A percentile compares a stretch with the other conserved stretches of the same genome.
Conservation (phyloP, 257 asterid species). For the Haberlea rhodopensis region DNA sequence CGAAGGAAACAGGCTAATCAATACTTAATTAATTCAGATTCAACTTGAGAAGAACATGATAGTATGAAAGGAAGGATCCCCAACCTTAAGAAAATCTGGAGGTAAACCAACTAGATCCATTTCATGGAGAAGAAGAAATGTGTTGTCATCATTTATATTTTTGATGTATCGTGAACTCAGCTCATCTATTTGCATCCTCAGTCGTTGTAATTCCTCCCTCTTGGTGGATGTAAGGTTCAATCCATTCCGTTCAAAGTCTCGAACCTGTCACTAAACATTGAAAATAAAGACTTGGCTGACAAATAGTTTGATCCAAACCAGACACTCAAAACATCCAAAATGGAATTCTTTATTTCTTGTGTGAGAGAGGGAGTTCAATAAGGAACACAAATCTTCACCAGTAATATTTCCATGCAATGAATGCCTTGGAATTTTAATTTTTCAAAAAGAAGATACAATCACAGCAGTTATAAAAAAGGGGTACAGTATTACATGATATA, state of each 20-base stretch:
- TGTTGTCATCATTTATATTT: conserved; percentile 63
- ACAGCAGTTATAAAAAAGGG: no score
- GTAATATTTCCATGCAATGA: no score
- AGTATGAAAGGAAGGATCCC: conserved; percentile 13
- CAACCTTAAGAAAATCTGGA: conserved; percentile 71
- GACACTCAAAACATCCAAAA: background rate
- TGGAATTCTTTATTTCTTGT: background rate
- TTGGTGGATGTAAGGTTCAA: conserved; percentile 74
- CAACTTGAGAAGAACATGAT: conserved; percentile 3
- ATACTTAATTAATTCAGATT: background rate
- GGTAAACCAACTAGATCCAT: conserved; percentile 83
- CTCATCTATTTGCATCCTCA: conserved; percentile 73
- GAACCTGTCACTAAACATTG: conserved; percentile 89
- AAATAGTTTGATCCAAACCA: conserved; percentile 15
- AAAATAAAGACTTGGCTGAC: conserved; percentile 44
- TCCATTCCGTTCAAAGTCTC: conserved; percentile 91
- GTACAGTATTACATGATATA: no score
- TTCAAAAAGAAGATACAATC: no score
- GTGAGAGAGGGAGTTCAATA: background rate
- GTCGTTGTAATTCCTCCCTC: conserved; percentile 81
- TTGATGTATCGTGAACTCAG: conserved; percentile 73
- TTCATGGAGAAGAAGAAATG: conserved; percentile 65
- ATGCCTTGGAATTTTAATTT: no score
- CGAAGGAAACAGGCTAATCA: conserved; percentile 22
- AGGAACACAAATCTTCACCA: background rate